Evolutionary conservation across 768 basidiomycete genomes (phyloP), one percentile per base, ranked within the genome.

Genomic region (Trametes cingulata): DNA sequence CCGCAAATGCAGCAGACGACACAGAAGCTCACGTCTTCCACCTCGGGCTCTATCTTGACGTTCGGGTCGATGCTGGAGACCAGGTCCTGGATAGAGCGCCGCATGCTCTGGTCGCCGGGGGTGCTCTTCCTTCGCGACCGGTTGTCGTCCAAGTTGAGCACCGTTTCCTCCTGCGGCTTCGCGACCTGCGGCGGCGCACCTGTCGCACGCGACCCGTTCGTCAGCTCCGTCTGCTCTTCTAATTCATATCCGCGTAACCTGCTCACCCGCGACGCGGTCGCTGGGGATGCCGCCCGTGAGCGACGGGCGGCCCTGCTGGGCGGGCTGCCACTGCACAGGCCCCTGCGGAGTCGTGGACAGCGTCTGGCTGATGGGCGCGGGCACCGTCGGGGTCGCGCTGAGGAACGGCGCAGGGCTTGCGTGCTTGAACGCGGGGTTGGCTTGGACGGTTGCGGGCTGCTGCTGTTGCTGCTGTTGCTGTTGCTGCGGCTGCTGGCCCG

Each of bases 11-110:
- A 25, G 22, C 14, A 46, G 39, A 13, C 14, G 8, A 20, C 2
- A 17, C n/a, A 29, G 8, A 41, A 52, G 60, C 91, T 70, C 65
- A 84, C 84, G 43, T 95, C 93, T 78, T 98, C 95, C 19, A 96
- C 95, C 56, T 95, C 94, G 2, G 91, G 85, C 64, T 93, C 93
- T 52, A 98, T 85, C 74, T 89, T 89, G 43, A 96, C 89, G 67
- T 91, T 92, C 19, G 91, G 91, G 71, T 98, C 95, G 19, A 97
- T 85, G 65, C 86, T 89, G 22, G 90, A 85, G 6, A 96, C 93
- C 25, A 98, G 74, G 69, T 98, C 95, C 70, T 94, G 90, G 52
- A 98, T 90, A 58, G 95, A 94, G 64, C 88, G 76, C 54, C 93
- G 81, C 89, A 93, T 90, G 64, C 87, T 91, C 73, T 89, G 86